These are phyloP conservation scores for Galium porrigens DNA, from an alignment of 305 asterid genomes.

Conservation along the genomic window DNA sequence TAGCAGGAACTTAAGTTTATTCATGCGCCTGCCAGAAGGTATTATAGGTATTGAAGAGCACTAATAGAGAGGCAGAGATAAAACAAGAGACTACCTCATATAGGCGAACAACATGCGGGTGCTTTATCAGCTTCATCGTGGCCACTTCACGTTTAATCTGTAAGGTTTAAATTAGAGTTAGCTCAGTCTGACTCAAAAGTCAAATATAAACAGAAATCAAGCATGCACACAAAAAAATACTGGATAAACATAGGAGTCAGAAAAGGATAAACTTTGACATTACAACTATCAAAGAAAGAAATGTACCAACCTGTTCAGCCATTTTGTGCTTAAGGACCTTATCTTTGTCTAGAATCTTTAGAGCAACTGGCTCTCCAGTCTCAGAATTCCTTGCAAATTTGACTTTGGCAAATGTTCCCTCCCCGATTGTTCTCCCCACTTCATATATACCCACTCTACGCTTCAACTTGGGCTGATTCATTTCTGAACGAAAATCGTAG, in stretches of 20 bases:
- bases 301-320: slow-evolving; percentile 61
- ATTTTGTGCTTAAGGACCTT: slow-evolving; percentile 78
- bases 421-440: slow-evolving; percentile 91
- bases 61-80: neutral
- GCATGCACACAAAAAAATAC: neutral
- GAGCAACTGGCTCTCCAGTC: slow-evolving; percentile 59
- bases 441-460: slow-evolving; percentile 83
- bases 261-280: slow-evolving; percentile 7
- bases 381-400: slow-evolving; percentile 67
- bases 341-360: slow-evolving; percentile 85
- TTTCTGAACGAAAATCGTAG: slow-evolving; percentile 13
- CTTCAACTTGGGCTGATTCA: slow-evolving; percentile 59
- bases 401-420: slow-evolving; percentile 88
- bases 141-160: slow-evolving; percentile 83
- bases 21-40: neutral
- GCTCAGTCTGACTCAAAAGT: neutral
- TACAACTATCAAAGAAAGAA: neutral
- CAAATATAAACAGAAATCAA: neutral
- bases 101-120: slow-evolving; percentile 65
- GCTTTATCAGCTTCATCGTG: slow-evolving; percentile 68
- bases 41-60: neutral
- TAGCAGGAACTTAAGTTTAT: neutral
- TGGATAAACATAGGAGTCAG: neutral
- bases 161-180: slow-evolving; percentile 7
- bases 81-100: slow-evolving; percentile 38